Evolutionary conservation across 2,329 filamentous ascomycete genomes (phyloP).

Genomic region (Colletotrichum acutatum): DNA sequence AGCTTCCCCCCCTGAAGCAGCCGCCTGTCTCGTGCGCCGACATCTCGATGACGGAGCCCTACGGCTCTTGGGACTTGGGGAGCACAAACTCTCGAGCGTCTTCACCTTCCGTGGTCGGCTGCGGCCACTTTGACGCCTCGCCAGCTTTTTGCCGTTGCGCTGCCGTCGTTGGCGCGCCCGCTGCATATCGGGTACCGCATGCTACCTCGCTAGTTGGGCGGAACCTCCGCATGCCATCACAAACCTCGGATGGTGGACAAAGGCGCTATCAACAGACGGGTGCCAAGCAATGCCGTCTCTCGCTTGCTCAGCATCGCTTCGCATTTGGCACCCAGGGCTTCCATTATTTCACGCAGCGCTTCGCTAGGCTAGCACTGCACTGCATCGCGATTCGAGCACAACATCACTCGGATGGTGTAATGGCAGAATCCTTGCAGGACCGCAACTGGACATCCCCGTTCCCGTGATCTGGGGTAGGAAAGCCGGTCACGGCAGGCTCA

Average conservation of each 20-base stretch:
- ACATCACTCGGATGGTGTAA: not conserved
- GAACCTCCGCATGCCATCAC: not conserved
- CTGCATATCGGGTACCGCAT: not conserved
- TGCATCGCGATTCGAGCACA: not conserved
- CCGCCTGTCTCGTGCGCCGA: not conserved
- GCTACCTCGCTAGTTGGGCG: not conserved
- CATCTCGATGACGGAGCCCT: not conserved
- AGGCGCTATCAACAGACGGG: not conserved
- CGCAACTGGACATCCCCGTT: not conserved
- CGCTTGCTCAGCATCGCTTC: not conserved
- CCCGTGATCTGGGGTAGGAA: not conserved
- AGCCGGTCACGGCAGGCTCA: not conserved
- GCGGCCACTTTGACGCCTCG: not conserved
- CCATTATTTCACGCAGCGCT: not conserved
- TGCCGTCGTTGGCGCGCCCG: slow-evolving; percentile 4
- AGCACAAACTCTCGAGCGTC: not conserved
- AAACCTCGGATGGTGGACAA: not conserved
- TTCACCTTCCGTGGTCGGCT: not conserved
- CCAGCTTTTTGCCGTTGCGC: not conserved
- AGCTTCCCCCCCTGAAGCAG: not conserved
- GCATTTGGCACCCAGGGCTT: not conserved
- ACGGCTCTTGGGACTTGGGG: not conserved
- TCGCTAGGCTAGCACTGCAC: not conserved
- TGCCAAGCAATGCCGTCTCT: not conserved
- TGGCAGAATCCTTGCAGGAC: not conserved